phyloP scores from a whole-genome alignment of 1,139 yeast genomes.

The Sugiyamaella xylanicola region DNA sequence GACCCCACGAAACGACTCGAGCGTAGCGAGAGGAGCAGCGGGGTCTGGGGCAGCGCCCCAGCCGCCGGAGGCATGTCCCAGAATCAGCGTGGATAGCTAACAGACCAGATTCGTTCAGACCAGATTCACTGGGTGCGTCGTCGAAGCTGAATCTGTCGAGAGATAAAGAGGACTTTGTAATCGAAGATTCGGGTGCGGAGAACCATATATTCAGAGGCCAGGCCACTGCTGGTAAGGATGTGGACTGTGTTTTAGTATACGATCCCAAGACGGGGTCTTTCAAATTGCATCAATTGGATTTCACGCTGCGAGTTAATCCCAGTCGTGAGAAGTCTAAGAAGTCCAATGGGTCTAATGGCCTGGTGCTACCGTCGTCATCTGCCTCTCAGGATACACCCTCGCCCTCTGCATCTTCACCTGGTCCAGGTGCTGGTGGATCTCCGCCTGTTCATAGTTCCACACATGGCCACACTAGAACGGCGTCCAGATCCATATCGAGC shows the following conservation, averaged over 20 bases:
- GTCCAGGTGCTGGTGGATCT: neutral
- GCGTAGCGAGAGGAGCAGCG: neutral
- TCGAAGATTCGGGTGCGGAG: constrained; percentile 28
- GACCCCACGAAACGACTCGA: neutral
- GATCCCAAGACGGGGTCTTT: constrained; percentile 33
- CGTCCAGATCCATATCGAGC: constrained; percentile 4
- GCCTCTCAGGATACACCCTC: constrained; percentile 14
- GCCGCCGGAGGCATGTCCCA: constrained; percentile 1
- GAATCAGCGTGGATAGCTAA: neutral
- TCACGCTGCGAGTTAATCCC: constrained; percentile 36
- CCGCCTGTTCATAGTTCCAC: neutral
- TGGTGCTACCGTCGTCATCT: constrained; percentile 10
- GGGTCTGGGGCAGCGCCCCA: neutral
- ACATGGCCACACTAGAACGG: neutral
- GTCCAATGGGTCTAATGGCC: neutral
- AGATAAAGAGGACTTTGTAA: constrained; percentile 33
- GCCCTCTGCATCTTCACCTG: constrained; percentile 11
- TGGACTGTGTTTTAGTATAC: constrained; percentile 40
- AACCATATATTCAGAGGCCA: constrained; percentile 36
- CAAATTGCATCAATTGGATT: constrained; percentile 36
- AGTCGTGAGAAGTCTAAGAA: constrained; percentile 33
- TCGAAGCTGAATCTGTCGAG: constrained; percentile 27
- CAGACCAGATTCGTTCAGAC: constrained; percentile 34
- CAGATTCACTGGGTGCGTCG: constrained; percentile 34
- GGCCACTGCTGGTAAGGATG: constrained; percentile 36